These are phyloP conservation scores for Lasiosphaeria hispida DNA, from an alignment of 495 filamentous ascomycete species.

Conservation along the genomic window DNA sequence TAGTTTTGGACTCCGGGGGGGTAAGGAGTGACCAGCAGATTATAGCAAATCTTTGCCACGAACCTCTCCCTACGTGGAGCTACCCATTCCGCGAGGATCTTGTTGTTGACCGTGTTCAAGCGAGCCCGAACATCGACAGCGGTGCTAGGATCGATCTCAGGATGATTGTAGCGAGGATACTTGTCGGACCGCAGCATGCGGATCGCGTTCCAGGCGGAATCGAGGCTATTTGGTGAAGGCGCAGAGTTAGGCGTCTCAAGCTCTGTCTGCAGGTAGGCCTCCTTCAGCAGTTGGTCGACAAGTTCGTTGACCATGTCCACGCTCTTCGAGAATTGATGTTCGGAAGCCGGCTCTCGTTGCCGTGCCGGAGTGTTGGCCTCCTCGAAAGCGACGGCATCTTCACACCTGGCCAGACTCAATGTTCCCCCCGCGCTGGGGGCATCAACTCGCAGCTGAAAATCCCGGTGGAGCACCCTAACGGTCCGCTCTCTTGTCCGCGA, in stretches of 20 bases:
- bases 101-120: slow-evolving; percentile 35
- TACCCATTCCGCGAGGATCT: slow-evolving; percentile 34
- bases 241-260: slow-evolving; percentile 9
- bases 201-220: slow-evolving; percentile 31
- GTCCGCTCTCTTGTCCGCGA: no score
- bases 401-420: slow-evolving; percentile 9
- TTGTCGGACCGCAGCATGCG: slow-evolving; percentile 30
- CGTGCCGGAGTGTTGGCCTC: neutral
- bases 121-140: slow-evolving; percentile 19
- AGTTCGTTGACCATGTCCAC: slow-evolving; percentile 20
- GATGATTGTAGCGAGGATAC: slow-evolving; percentile 36
- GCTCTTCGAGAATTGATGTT: slow-evolving; percentile 12
- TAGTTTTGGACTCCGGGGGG: slow-evolving; percentile 64
- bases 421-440: neutral
- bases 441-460: no score
- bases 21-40: slow-evolving; percentile 55
- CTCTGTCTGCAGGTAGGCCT: slow-evolving; percentile 19
- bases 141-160: slow-evolving; percentile 14
- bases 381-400: slow-evolving; percentile 16
- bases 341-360: slow-evolving; percentile 15
- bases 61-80: slow-evolving; percentile 18
- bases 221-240: slow-evolving; percentile 16
- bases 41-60: slow-evolving; percentile 63
- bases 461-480: no score
- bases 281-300: slow-evolving; percentile 25